Conservation (phyloP, 306 rosid genomes). For the peach (Prunus persica) region DNA sequence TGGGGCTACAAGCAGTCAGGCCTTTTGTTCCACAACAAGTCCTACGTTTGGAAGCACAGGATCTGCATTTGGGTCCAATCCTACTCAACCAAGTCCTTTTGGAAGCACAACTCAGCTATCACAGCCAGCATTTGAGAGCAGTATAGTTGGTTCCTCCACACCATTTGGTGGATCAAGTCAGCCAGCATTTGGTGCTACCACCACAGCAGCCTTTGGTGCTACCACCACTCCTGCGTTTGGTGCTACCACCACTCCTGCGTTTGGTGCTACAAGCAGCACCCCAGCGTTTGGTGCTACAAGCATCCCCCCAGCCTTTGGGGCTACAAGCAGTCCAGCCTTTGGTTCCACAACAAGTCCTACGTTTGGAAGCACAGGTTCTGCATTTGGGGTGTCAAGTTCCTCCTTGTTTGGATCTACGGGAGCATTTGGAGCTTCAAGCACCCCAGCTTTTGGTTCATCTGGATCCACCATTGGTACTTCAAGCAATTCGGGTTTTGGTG, state of each 20-base stretch:
- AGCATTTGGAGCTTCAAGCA: too few species aligned
- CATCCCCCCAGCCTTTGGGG: constrained; percentile 41
- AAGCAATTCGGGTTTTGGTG: too few species aligned
- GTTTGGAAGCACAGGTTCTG: too few species aligned
- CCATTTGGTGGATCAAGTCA: constrained; percentile 71
- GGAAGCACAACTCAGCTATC: constrained; percentile 68
- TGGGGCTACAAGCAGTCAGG: neutral
- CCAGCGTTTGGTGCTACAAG: constrained; percentile 27
- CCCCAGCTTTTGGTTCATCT: too few species aligned
- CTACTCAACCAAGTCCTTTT: constrained; percentile 74
- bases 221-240: constrained; percentile 35
- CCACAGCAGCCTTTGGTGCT: constrained; percentile 35
- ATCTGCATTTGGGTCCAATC: constrained; percentile 53
- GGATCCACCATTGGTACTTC: too few species aligned
- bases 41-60: constrained; percentile 68
- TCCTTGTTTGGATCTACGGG: constrained; percentile 28
- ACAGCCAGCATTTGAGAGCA: constrained; percentile 85
- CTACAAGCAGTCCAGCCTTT: constrained; percentile 39
- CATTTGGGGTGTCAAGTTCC: constrained; percentile 1
- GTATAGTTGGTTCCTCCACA: constrained; percentile 74
- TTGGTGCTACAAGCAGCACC: constrained; percentile 18
- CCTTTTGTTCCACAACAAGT: constrained; percentile 48
- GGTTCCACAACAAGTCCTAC: constrained; percentile 15
- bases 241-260: constrained; percentile 23
- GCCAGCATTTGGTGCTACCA: constrained; percentile 50